phyloP scores from a whole-genome alignment of 768 basidiomycete species.

The Wakefieldia striispora region DNA sequence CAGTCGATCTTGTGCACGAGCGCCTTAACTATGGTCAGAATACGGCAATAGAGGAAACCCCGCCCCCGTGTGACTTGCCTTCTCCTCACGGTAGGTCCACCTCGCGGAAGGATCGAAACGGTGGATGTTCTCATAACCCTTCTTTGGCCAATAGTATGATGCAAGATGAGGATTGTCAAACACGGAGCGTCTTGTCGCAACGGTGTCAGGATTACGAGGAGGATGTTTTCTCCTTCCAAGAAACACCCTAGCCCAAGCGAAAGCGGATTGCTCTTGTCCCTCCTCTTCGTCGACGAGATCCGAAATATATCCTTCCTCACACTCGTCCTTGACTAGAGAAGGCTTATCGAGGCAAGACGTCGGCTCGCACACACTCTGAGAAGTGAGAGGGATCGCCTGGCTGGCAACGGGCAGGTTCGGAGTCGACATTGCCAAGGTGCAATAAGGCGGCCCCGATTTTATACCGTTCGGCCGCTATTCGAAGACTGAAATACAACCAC shows the following conservation, averaged over 20 bases:
- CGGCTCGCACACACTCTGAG: neutral
- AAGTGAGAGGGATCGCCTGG: neutral
- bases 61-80: constrained; percentile 23
- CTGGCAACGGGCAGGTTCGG: neutral
- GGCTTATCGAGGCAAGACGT: neutral
- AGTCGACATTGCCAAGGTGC: neutral
- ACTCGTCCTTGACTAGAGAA: neutral
- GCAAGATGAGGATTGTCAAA: constrained; percentile 50
- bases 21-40: constrained; percentile 22
- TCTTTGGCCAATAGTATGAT: constrained; percentile 44
- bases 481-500: no score
- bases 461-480: neutral
- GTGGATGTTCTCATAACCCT: constrained; percentile 52
- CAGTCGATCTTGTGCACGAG: constrained; percentile 57
- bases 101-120: constrained; percentile 55
- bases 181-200: constrained; percentile 48
- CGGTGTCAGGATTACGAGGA: constrained; percentile 33
- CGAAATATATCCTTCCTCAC: neutral
- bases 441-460: neutral
- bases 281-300: constrained; percentile 10
- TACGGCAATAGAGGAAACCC: no score
- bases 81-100: constrained; percentile 61
- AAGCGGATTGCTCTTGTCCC: neutral
- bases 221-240: neutral
- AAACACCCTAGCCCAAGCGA: neutral